Percentiles rank a stretch among this genome's conserved stretches.
These are phyloP conservation scores for Xylaria sp. DNA, from an alignment of 2,329 filamentous ascomycete genomes.

Conservation along the genomic window DNA sequence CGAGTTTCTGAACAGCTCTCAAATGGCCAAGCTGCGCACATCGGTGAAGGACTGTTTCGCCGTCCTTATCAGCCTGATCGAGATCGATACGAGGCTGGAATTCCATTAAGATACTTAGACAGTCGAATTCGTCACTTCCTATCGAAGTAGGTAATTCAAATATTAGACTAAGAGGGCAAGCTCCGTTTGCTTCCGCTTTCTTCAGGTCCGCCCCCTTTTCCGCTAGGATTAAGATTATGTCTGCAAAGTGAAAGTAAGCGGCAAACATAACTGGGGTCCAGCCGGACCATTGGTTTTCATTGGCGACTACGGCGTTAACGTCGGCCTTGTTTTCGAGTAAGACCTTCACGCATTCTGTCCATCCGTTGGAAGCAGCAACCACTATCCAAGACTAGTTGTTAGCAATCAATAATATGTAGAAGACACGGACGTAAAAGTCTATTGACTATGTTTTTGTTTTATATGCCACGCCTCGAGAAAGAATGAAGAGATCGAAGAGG, in stretches of 20 bases:
- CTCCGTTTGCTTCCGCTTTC: not conserved
- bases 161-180: constrained; percentile 4
- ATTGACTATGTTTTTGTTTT: not conserved
- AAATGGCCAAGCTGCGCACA: not conserved
- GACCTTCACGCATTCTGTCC: constrained; percentile 7
- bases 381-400: not conserved
- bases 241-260: constrained; percentile 5
- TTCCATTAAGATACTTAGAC: constrained; percentile 11
- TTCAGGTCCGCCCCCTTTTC: constrained; percentile 17
- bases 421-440: not conserved
- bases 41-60: constrained; percentile 7
- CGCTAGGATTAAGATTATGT: constrained; percentile 13
- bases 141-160: not conserved
- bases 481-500: not conserved
- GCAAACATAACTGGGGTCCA: constrained; percentile 18
- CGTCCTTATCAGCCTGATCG: not conserved
- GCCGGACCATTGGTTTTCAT: not conserved
- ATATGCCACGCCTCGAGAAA: not conserved
- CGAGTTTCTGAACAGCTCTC: constrained; percentile 12
- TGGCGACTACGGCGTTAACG: not conserved
- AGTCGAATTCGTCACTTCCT: not conserved
- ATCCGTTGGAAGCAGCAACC: constrained; percentile 12
- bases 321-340: constrained; percentile 20
- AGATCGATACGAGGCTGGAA: constrained; percentile 16
- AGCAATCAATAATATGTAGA: not conserved